A percentile compares a stretch with the other conserved stretches of the same genome.
phyloP scores from a whole-genome alignment of 2,329 filamentous ascomycete species.

The Diaporthe australafricana region DNA sequence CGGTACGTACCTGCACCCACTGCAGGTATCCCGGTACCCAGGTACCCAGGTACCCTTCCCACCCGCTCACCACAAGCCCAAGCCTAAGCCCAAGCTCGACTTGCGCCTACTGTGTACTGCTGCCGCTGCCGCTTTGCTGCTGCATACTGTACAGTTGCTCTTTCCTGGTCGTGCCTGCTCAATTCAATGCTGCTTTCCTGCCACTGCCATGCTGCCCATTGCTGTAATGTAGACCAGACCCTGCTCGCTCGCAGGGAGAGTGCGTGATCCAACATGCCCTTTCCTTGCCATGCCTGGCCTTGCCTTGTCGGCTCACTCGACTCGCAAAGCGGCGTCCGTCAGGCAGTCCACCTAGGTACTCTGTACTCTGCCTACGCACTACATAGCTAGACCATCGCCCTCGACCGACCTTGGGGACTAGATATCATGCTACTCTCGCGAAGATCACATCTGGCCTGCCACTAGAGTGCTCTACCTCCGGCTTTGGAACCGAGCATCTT shows the following conservation, averaged over 20 bases:
- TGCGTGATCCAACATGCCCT: constrained; percentile 16
- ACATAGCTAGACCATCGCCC: constrained; percentile 22
- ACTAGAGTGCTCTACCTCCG: constrained; percentile 4
- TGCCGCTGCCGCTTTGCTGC: not conserved
- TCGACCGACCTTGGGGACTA: constrained; percentile 3
- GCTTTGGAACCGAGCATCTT: constrained; percentile 12
- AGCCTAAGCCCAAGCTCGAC: not conserved
- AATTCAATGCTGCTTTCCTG: not conserved
- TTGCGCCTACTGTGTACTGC: not conserved
- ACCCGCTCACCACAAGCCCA: not conserved
- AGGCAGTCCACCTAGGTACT: too few relatives aligned
- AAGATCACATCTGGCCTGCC: constrained; percentile 6
- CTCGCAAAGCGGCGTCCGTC: constrained; percentile 22
- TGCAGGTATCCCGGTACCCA: not conserved
- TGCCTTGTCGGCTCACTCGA: constrained; percentile 9
- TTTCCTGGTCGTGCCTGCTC: not conserved
- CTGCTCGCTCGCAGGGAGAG: constrained; percentile 27
- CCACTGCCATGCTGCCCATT: not conserved
- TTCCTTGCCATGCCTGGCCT: constrained; percentile 14
- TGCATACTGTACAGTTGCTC: not conserved
- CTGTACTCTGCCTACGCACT: constrained; percentile 13
- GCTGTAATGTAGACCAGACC: constrained; percentile 25
- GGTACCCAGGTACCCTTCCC: not conserved
- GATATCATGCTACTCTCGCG: constrained; percentile 5
- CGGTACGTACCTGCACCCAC: not conserved